Percentiles rank a stretch among this genome's conserved stretches.
phyloP scores from a whole-genome alignment of 257 asterid genomes.

The Scutellaria galericulata region DNA sequence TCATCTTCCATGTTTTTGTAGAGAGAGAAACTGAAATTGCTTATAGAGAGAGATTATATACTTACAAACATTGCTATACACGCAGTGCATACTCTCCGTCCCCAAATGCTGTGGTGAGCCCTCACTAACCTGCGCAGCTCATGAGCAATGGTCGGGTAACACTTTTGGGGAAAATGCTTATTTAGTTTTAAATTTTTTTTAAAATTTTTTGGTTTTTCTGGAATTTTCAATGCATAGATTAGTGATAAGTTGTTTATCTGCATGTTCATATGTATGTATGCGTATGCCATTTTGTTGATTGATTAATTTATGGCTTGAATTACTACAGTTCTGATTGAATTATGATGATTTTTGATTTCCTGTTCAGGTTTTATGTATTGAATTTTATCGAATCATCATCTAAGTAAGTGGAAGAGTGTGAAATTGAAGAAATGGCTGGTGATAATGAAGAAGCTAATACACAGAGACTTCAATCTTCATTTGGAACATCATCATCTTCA shows the following conservation, averaged over 20 bases:
- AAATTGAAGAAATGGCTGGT: slow-evolving; percentile 63
- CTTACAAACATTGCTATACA: slow-evolving; percentile 11
- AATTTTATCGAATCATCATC: slow-evolving; percentile 5
- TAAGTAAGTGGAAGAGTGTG: slow-evolving; percentile 21
- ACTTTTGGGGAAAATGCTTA: slow-evolving; percentile 7
- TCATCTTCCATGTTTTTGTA: slow-evolving; percentile 35
- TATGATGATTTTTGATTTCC: slow-evolving; percentile 30
- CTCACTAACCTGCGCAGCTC: slow-evolving; percentile 39
- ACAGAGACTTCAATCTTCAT: slow-evolving; percentile 77
- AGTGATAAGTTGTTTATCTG: slow-evolving; percentile 20
- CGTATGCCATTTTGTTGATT: slow-evolving; percentile 28
- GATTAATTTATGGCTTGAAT: slow-evolving; percentile 21
- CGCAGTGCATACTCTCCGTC: slow-evolving; percentile 30
- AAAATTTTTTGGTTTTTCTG: not conserved
- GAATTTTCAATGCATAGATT: not conserved
- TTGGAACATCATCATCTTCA: slow-evolving; percentile 78
- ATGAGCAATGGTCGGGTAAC: slow-evolving; percentile 22
- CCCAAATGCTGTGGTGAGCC: slow-evolving; percentile 45
- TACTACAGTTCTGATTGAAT: slow-evolving; percentile 21
- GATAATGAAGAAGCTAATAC: slow-evolving; percentile 62
- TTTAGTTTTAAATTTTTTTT: not conserved
- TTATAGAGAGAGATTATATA: slow-evolving; percentile 22
- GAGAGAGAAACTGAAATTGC: slow-evolving; percentile 33
- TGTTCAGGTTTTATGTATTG: slow-evolving; percentile 36
- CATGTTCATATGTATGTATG: slow-evolving; percentile 19